A percentile compares a stretch with the other conserved stretches of the same genome.
These are phyloP conservation scores for Forsythia viridissima DNA, from an alignment of 257 asterid species.

Conservation along the genomic window DNA sequence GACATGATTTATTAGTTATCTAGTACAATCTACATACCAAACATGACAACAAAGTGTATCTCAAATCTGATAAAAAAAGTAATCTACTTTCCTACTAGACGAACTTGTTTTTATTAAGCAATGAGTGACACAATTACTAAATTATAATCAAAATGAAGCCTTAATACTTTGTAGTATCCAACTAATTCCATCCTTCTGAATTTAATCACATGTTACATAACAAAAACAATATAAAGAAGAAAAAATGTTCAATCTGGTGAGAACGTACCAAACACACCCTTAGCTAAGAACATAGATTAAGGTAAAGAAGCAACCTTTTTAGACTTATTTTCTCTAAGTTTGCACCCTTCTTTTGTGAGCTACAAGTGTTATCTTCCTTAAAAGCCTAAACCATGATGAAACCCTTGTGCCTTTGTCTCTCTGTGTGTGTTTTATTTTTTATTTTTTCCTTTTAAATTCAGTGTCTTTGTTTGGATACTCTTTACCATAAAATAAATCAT, in stretches of 20 bases:
- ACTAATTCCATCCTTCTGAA: no score
- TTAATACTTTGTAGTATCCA: no score
- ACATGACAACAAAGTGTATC: background rate
- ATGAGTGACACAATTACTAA: no score
- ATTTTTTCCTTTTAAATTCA: background rate
- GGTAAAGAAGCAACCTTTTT: background rate
- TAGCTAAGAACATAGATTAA: background rate
- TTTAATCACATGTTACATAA: no score
- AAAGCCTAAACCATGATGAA: constrained; percentile 21
- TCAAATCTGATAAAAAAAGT: no score
- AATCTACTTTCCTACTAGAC: no score
- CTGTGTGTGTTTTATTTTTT: background rate
- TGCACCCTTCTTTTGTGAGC: constrained; percentile 10
- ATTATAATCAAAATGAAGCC: no score
- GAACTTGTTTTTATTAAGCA: no score
- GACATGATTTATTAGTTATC: no score
- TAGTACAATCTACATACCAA: background rate
- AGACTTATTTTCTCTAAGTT: background rate
- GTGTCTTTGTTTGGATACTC: background rate
- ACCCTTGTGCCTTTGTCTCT: constrained; percentile 11
- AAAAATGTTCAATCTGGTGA: no score
- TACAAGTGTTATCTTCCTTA: constrained; percentile 9
- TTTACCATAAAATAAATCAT: background rate
- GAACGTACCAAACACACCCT: background rate
- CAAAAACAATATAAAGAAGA: no score